These are phyloP conservation scores for Colletotrichum shisoi DNA, from an alignment of 2,329 filamentous ascomycete genomes.

Conservation along the genomic window DNA sequence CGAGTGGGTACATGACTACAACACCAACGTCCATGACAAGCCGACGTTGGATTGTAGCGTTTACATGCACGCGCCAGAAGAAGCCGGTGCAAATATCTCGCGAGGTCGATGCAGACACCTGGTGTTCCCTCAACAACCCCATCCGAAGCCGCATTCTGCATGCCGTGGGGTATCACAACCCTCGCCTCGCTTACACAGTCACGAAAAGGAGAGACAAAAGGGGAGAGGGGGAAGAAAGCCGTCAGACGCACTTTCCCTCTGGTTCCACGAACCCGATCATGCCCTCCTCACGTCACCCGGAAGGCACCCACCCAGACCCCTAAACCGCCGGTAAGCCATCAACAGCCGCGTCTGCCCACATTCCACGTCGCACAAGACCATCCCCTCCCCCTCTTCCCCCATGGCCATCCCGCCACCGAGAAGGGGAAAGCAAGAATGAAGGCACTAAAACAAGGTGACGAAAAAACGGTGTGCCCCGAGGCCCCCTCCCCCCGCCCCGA, in stretches of 20 bases:
- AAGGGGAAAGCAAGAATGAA: neutral
- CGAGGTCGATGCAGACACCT: too few relatives aligned
- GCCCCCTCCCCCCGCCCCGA: neutral
- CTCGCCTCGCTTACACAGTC: neutral
- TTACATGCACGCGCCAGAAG: too few relatives aligned
- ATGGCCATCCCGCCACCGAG: neutral
- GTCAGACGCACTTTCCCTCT: neutral
- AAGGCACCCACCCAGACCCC: neutral
- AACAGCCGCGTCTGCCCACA: constrained; percentile 34
- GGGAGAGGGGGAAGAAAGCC: neutral
- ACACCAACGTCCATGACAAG: too few relatives aligned
- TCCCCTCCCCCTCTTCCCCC: too few relatives aligned
- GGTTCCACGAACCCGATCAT: neutral
- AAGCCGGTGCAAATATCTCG: too few relatives aligned
- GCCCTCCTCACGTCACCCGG: neutral
- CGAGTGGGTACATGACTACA: too few relatives aligned
- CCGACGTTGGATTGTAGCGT: too few relatives aligned
- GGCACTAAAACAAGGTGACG: neutral
- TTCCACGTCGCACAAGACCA: constrained; percentile 17
- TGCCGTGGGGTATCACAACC: neutral
- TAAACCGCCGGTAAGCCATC: constrained; percentile 13
- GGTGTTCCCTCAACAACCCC: too few relatives aligned
- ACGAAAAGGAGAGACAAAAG: too few relatives aligned
- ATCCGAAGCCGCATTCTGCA: neutral
- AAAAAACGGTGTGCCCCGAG: neutral